Percentiles rank a stretch among this genome's conserved stretches.
These are phyloP conservation scores for Otatea glauca DNA, from an alignment of 176 grass and related monocot species.

Conservation along the genomic window DNA sequence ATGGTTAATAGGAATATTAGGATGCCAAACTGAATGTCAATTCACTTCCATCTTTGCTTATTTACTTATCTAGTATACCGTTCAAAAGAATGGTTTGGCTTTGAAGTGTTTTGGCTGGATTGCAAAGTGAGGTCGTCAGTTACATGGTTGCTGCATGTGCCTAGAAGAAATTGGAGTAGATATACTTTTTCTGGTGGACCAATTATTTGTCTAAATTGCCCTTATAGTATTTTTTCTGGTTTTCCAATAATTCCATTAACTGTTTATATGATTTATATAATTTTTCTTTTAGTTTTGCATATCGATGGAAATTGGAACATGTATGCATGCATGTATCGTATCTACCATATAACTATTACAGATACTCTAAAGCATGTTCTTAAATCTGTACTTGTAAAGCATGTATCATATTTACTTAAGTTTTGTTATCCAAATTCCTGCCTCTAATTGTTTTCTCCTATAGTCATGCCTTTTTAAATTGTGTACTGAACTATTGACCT, in stretches of 20 bases:
- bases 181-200: background rate
- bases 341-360: conserved; percentile 8
- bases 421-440: background rate
- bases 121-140: too few relatives aligned
- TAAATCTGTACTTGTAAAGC: background rate
- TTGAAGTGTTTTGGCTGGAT: too few relatives aligned
- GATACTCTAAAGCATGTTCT: conserved; percentile 29
- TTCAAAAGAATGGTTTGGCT: conserved; percentile 20
- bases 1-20: conserved; percentile 1
- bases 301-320: background rate
- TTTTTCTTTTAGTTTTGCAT: conserved; percentile 12
- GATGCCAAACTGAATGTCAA: conserved; percentile 9
- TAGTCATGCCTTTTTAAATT: conserved; percentile 23
- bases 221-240: background rate
- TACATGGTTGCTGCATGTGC: conserved; percentile 11
- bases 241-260: conserved; percentile 5
- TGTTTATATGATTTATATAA: background rate
- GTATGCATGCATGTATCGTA: background rate
- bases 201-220: conserved; percentile 20
- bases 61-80: conserved; percentile 10
- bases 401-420: too few relatives aligned
- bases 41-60: conserved; percentile 4
- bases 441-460: conserved; percentile 12
- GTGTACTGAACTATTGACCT: conserved; percentile 30
- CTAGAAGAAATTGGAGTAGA: conserved; percentile 13